Evolutionary conservation across 495 filamentous ascomycete species (phyloP), one percentile per base, ranked within the genome.

Genomic region (Hypoxylon rickii): DNA sequence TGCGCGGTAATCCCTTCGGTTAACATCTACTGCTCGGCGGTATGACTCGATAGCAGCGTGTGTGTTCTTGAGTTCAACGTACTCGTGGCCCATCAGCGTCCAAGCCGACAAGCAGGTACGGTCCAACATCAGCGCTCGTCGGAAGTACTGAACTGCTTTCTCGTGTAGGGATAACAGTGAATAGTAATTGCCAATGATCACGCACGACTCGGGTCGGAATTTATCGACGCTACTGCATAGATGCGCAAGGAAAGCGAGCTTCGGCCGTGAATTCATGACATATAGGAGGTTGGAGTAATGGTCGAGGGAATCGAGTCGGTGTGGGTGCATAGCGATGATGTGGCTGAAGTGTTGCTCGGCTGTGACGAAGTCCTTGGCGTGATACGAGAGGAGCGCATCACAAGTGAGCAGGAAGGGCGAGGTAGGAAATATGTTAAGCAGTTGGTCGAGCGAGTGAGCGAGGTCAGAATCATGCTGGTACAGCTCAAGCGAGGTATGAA

Each of bases 51-150:
- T 97, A 12, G 95, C 95, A 0, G 95, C 92, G 64, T 99, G 95
- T 0, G 95, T 99, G 64, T 99, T 99, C 64, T 97, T 99, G 76
- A 99, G 87, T 69, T 99, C 95, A 26, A 97, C 90, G 69, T 97
- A 99, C 67, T 99, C 95, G 68, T 97, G 95, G 7, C 95, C 95
- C 95, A 99, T 99, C 0, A 99, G 78, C 1, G 92, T 99, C 95
- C 95, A 99, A 11, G 95, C 95, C 3, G 89, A 93, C 22, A 96
- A 78, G 60, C 93, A 99, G 34, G 83, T 87, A 7, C 92, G 88
- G 68, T 99, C 95, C 1, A 99, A 79, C 1, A 90, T 96, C n/a
- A 99, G 76, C 0, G 95, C 95, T 13, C 95, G 89, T 3, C 95
- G 89, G 77, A 99, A 99, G 73, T 97, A 97, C 71, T 95, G 89